These are phyloP conservation scores for Torrubiella hemipterigena DNA, from an alignment of 2,329 filamentous ascomycete species.

Conservation along the genomic window DNA sequence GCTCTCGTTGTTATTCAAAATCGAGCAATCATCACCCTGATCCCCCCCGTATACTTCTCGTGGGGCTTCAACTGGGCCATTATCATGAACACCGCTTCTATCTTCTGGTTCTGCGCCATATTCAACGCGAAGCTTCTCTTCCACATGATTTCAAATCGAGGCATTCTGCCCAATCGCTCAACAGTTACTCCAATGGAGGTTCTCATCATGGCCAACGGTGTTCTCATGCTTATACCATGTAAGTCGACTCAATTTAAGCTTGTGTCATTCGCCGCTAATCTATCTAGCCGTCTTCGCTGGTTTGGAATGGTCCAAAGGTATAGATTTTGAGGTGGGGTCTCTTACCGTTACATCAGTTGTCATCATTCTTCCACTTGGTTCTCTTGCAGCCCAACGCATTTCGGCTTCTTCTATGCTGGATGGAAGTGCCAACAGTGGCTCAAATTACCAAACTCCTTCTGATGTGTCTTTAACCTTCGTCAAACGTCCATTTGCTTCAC, in stretches of 20 bases:
- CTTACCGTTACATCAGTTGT: conserved; percentile 36
- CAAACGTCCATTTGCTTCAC: too few relatives aligned
- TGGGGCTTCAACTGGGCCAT: conserved; percentile 27
- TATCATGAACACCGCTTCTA: conserved; percentile 26
- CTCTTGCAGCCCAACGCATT: conserved; percentile 36
- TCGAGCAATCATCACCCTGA: conserved; percentile 14
- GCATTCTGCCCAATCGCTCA: conserved; percentile 29
- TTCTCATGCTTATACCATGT: conserved; percentile 46
- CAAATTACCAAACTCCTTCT: too few relatives aligned
- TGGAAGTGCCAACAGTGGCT: too few relatives aligned
- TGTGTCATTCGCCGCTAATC: not conserved
- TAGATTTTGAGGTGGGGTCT: conserved; percentile 36
- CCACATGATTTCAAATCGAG: conserved; percentile 35
- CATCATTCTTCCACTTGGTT: conserved; percentile 39
- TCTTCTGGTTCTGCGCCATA: conserved; percentile 42
- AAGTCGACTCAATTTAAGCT: conserved; percentile 7
- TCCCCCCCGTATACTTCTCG: conserved; percentile 12
- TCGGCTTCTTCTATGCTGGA: too few relatives aligned
- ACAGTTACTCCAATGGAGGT: conserved; percentile 40
- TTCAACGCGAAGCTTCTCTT: conserved; percentile 39
- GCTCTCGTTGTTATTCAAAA: conserved; percentile 24
- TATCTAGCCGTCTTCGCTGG: conserved; percentile 36
- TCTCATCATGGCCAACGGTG: conserved; percentile 41
- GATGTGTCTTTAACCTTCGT: too few relatives aligned
- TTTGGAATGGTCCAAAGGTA: conserved; percentile 29